Percentiles rank a stretch among this genome's conserved stretches.
Evolutionary conservation across 2,329 filamentous ascomycete species (phyloP).

Genomic region (Claviceps cyperi): DNA sequence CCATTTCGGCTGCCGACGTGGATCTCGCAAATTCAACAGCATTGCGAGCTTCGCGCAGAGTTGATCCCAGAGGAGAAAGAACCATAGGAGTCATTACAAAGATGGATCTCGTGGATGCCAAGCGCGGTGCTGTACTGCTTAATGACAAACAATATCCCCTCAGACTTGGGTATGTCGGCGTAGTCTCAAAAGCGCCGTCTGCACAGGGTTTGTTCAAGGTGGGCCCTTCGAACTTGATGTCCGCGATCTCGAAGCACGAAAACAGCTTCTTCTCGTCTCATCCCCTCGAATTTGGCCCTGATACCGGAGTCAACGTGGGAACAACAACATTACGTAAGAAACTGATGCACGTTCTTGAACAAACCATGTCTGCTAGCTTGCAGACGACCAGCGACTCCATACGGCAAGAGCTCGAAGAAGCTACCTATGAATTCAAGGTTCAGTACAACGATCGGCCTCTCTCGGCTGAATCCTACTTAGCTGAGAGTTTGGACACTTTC

Average conservation of each 20-base stretch:
- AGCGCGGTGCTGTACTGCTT: conserved; percentile 63
- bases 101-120: conserved; percentile 89
- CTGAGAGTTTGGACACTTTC: conserved; percentile 87
- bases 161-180: conserved; percentile 89
- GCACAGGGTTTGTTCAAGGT: conserved; percentile 67
- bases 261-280: conserved; percentile 75
- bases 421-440: conserved; percentile 97
- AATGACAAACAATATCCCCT: conserved; percentile 87
- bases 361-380: conserved; percentile 89
- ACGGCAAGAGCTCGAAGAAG: conserved; percentile 86
- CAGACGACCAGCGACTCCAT: conserved; percentile 85
- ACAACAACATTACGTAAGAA: conserved; percentile 84
- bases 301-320: conserved; percentile 61
- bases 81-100: conserved; percentile 99
- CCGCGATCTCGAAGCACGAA: conserved; percentile 77
- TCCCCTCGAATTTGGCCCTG: conserved; percentile 61
- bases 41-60: conserved; percentile 72
- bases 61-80: conserved; percentile 85
- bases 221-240: conserved; percentile 64
- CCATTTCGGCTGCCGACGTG: conserved; percentile 94
- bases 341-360: conserved; percentile 90
- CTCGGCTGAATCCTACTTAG: conserved; percentile 90
- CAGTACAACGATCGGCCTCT: conserved; percentile 96
- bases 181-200: conserved; percentile 69
- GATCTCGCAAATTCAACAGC: conserved; percentile 95